A percentile compares a stretch with the other conserved stretches of the same genome.
Evolutionary conservation across 2,329 filamentous ascomycete genomes (phyloP).

Genomic region (Trichoderma sp.): DNA sequence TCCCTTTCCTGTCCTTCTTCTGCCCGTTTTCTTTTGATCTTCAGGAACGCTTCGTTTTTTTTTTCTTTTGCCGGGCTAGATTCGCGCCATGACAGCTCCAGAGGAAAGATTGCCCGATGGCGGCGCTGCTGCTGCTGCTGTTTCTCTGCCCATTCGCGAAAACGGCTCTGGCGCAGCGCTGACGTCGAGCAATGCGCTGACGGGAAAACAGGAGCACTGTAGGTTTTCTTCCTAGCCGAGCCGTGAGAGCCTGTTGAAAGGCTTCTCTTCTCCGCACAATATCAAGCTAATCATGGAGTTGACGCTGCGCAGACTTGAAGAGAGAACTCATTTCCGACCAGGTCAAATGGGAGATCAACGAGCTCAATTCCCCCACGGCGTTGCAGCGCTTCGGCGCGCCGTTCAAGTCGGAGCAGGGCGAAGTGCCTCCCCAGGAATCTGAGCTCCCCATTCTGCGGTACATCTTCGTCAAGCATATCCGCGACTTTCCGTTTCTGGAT

Average conservation of each 20-base stretch:
- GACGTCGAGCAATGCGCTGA: conserved; percentile 61
- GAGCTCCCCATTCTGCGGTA: conserved; percentile 92
- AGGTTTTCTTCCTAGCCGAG: conserved; percentile 40
- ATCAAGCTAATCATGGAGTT: not conserved
- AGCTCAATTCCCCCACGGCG: conserved; percentile 93
- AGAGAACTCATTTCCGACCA: conserved; percentile 91
- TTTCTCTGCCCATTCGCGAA: conserved; percentile 39
- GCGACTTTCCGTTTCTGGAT: conserved; percentile 96
- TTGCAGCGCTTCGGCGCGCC: conserved; percentile 94
- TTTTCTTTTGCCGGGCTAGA: not conserved
- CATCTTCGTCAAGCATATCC: conserved; percentile 97
- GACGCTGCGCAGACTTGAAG: conserved; percentile 73
- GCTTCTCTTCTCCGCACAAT: not conserved
- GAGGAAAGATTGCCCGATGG: conserved; percentile 35
- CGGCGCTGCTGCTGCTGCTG: conserved; percentile 32
- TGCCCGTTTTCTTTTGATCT: not conserved
- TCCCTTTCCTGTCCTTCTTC: not conserved
- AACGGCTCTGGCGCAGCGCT: conserved; percentile 39
- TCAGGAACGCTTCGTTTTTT: not conserved
- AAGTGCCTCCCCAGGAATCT: conserved; percentile 90
- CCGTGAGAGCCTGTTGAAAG: not conserved
- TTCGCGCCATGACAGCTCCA: conserved; percentile 37
- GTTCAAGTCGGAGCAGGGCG: conserved; percentile 89
- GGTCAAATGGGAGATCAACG: conserved; percentile 85
- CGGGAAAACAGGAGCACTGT: conserved; percentile 99